Conservation (phyloP, 192 early-diverging fungal genomes). For the Coemansia sp. region DNA sequence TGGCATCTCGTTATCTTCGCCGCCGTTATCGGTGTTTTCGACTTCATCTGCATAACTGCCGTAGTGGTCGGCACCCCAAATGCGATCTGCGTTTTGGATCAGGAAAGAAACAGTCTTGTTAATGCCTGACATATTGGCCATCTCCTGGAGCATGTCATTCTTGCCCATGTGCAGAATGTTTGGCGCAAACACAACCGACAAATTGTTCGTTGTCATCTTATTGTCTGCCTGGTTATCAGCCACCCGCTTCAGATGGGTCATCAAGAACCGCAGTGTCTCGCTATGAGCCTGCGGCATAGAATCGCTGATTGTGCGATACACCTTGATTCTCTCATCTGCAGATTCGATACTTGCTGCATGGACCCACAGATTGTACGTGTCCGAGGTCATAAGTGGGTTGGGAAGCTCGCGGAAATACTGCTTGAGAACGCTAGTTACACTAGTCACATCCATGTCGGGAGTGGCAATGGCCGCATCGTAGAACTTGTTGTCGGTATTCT, state of each 20-base stretch:
- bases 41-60: not conserved
- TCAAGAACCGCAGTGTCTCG: conserved; percentile 60
- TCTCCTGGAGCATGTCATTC: conserved; percentile 56
- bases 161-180: conserved; percentile 70
- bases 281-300: conserved; percentile 64
- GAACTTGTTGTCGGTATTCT: conserved; percentile 52
- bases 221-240: conserved; percentile 61
- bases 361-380: conserved; percentile 65
- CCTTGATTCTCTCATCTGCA: conserved; percentile 33
- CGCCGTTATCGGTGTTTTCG: not conserved
- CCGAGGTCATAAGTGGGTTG: conserved; percentile 68
- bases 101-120: conserved; percentile 71
- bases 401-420: conserved; percentile 78
- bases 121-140: conserved; percentile 71
- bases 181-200: conserved; percentile 93
- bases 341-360: conserved; percentile 49
- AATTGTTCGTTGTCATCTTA: conserved; percentile 88
- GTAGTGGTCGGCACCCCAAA: conserved; percentile 36
- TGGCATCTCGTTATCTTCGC: not conserved
- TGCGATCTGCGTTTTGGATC: conserved; percentile 56
- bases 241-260: conserved; percentile 67
- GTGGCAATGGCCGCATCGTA: conserved; percentile 35
- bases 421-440: conserved; percentile 76
- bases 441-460: conserved; percentile 61
- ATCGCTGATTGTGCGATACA: conserved; percentile 41